Evolutionary conservation across 2,329 filamentous ascomycete species (phyloP), one percentile per base, ranked within the genome.

Genomic region (Sporothrix curviconia): DNA sequence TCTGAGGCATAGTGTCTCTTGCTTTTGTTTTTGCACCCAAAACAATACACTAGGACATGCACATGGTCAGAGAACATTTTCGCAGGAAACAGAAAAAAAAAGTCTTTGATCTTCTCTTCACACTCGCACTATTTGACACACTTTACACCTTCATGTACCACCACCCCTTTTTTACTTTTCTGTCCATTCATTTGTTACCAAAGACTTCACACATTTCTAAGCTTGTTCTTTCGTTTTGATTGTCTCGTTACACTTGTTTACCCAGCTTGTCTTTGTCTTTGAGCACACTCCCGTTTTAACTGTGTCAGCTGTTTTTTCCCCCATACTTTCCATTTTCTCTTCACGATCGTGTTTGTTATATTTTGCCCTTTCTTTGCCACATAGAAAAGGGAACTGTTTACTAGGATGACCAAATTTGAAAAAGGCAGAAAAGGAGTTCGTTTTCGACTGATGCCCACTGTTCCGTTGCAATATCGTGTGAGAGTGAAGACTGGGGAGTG

Each of bases 51-150:
- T 51, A 46, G 52, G 57, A 51, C 57, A 51, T 46, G 39, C 52
- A 40, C 51, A 55, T 55, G 52, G 57, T 37, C 44, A 50, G n/a
- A n/a, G 39, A 52, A 44, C 51, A 53, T 24, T 22, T 46, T 52
- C 32, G 57, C 57, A 59, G 52, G 57, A 56, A 49, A 47, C 53
- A 39, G 24, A 34, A 53, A 51, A 51, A 55, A 57, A 52, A 56
- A 59, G 46, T 46, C 39, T 47, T 59, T 55, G 9, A 25, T 19
- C 34, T 43, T 50, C 50, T 14, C 15, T 49, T 54, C 40, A 39
- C 39, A 43, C 32, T 40, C 51, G 34, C 49, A 51, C 49, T 54
- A 25, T 54, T 54, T 25, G 24, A 37, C 47, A 36, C 15, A 54
- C 17, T 8, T 25, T 54, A 22, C 39, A 24, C 28, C 24, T 43